Evolutionary conservation across 768 basidiomycete genomes (phyloP).

Genomic region (Rhodotorula kratochvilovae): DNA sequence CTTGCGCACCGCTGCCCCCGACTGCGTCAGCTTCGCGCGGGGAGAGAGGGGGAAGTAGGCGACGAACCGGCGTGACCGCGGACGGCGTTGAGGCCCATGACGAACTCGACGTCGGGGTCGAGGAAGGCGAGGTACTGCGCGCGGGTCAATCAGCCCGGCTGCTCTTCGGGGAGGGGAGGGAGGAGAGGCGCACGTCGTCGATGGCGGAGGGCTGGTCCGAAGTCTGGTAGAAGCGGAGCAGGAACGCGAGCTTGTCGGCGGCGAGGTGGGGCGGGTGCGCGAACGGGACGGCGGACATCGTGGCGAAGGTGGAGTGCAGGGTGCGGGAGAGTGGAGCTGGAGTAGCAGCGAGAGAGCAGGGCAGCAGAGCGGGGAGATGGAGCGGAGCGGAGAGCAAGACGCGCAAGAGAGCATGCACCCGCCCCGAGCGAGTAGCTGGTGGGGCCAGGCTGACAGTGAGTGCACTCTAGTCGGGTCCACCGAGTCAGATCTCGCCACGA

Average conservation of each 20-base stretch:
- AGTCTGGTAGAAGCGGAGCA: conserved; percentile 2
- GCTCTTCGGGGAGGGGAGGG: neutral
- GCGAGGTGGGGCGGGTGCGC: neutral
- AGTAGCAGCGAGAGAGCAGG: too few species aligned
- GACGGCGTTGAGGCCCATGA: conserved; percentile 30
- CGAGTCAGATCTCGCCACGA: too few species aligned
- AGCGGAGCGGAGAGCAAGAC: too few species aligned
- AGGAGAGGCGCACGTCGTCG: neutral
- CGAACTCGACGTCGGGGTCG: conserved; percentile 19
- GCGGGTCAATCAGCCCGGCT: neutral
- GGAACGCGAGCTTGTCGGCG: neutral
- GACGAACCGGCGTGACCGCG: conserved; percentile 17
- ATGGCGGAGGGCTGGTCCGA: neutral
- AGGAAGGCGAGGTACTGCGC: conserved; percentile 16
- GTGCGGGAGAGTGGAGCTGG: too few species aligned
- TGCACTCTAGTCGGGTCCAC: too few species aligned
- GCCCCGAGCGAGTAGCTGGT: too few species aligned
- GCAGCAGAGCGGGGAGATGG: neutral
- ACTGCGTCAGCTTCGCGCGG: too few species aligned
- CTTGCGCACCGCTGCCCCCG: conserved; percentile 30
- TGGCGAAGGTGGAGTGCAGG: too few species aligned
- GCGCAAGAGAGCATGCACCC: too few species aligned
- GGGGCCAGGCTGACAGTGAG: too few species aligned
- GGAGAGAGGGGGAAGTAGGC: too few species aligned
- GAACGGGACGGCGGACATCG: neutral